Evolutionary conservation across 805 yeast species (phyloP).

Genomic region (Candida sphagnicola): DNA sequence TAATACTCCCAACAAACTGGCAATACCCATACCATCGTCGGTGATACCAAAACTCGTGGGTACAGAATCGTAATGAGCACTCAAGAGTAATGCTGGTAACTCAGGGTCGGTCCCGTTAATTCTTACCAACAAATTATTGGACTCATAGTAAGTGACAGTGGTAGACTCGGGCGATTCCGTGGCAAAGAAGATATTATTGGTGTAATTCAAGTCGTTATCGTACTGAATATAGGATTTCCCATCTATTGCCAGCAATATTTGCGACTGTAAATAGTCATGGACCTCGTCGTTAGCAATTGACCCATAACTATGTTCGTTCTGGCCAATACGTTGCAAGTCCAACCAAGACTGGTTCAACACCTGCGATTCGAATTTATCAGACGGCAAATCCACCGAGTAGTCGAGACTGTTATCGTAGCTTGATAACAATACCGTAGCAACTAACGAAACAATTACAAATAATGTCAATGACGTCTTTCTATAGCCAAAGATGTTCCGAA

Average conservation of each 20-base stretch:
- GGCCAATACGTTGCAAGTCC: constrained; percentile 67
- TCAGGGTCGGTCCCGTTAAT: constrained; percentile 57
- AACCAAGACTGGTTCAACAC: constrained; percentile 54
- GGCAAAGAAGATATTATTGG: constrained; percentile 46
- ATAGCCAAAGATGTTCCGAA: constrained; percentile 59
- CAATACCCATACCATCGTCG: constrained; percentile 89
- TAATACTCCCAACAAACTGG: constrained; percentile 70
- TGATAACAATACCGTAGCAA: constrained; percentile 36
- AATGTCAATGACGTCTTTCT: constrained; percentile 67
- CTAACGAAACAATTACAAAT: constrained; percentile 46
- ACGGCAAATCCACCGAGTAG: constrained; percentile 41
- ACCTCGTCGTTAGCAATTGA: constrained; percentile 74
- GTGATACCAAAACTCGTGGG: constrained; percentile 86
- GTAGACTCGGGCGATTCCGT: constrained; percentile 43
- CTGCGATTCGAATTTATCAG: constrained; percentile 31
- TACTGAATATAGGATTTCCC: constrained; percentile 35
- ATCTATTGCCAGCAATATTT: constrained; percentile 9
- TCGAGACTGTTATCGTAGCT: constrained; percentile 34
- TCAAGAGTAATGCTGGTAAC: constrained; percentile 65
- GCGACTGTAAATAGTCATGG: constrained; percentile 52
- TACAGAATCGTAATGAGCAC: constrained; percentile 89
- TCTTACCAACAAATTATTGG: constrained; percentile 75
- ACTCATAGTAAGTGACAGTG: constrained; percentile 71
- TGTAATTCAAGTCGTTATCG: constrained; percentile 38
- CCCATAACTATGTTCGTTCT: constrained; percentile 70